A percentile compares a stretch with the other conserved stretches of the same genome.
Conservation (phyloP, 1,284 basidiomycete species). For the Puccinia brachypodii region DNA sequence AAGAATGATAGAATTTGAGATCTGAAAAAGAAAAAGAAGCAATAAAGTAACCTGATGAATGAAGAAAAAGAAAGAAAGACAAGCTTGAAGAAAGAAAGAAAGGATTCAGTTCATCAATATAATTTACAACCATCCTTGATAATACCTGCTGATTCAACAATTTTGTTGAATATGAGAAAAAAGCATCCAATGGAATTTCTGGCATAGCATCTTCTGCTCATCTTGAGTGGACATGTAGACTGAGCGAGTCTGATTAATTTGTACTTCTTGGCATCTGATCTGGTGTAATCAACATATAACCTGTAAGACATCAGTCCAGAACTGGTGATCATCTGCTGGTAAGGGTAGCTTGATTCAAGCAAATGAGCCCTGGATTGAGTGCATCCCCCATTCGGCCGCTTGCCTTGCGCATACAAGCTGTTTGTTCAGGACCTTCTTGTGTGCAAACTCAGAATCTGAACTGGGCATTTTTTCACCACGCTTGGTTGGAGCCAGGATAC, state of each 20-base stretch:
- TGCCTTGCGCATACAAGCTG: background rate
- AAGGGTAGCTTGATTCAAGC: background rate
- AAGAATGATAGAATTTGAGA: too few species aligned
- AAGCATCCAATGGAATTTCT: background rate
- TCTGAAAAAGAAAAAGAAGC: too few species aligned
- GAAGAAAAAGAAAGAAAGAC: too few species aligned
- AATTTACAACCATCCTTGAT: background rate
- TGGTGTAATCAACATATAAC: background rate
- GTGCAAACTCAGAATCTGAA: background rate
- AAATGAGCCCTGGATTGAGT: background rate
- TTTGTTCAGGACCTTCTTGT: background rate
- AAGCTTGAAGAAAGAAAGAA: too few species aligned
- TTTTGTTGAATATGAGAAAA: background rate
- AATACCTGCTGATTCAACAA: background rate
- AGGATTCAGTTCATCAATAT: background rate
- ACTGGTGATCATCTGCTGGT: background rate
- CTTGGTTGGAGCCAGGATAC: background rate
- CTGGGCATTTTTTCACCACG: background rate
- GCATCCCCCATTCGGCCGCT: slow-evolving; percentile 13
- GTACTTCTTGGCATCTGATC: background rate
- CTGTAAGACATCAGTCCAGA: background rate
- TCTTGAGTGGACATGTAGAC: background rate
- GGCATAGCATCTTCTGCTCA: background rate
- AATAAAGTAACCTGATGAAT: too few species aligned
- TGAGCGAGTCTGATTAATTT: background rate